Evolutionary conservation across 371 early-diverging fungal species (phyloP).

Genomic region (Nematocida parisii): DNA sequence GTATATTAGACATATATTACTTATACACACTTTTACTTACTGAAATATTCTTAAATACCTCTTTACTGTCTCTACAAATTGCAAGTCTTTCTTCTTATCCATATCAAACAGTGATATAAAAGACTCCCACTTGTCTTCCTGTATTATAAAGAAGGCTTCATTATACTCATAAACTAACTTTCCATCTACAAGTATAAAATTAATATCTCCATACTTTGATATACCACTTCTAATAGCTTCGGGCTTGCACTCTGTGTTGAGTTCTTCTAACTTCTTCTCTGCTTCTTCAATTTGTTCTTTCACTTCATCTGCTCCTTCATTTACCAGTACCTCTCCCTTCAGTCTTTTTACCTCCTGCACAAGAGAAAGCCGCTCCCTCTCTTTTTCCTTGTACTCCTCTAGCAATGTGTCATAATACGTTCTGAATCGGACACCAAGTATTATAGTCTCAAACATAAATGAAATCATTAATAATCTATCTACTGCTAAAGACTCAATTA

Average conservation of each 20-base stretch:
- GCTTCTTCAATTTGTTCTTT: slow-evolving; percentile 24
- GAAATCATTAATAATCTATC: slow-evolving; percentile 43
- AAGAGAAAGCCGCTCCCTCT: slow-evolving; percentile 15
- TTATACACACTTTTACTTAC: not conserved
- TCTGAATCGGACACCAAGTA: slow-evolving; percentile 48
- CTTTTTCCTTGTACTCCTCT: slow-evolving; percentile 52
- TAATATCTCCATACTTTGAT: slow-evolving; percentile 19
- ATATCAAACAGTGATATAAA: slow-evolving; percentile 15
- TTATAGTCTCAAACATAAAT: slow-evolving; percentile 38
- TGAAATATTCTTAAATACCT: slow-evolving; percentile 27
- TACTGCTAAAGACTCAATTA: not conserved
- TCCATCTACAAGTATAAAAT: slow-evolving; percentile 7
- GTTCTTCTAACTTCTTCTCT: slow-evolving; percentile 22
- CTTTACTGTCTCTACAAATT: slow-evolving; percentile 16
- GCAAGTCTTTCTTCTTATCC: slow-evolving; percentile 42
- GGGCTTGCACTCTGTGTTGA: slow-evolving; percentile 29
- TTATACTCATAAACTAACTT: slow-evolving; percentile 34
- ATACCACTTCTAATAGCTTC: slow-evolving; percentile 36
- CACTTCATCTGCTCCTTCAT: not conserved
- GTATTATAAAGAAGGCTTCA: slow-evolving; percentile 5
- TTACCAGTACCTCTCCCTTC: slow-evolving; percentile 27
- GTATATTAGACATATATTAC: too few species aligned
- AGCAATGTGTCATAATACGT: slow-evolving; percentile 30
- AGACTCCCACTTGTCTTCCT: not conserved
- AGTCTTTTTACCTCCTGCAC: slow-evolving; percentile 34